Conservation (phyloP, 345 rosid species). For the Eucalyptus decipiens region DNA sequence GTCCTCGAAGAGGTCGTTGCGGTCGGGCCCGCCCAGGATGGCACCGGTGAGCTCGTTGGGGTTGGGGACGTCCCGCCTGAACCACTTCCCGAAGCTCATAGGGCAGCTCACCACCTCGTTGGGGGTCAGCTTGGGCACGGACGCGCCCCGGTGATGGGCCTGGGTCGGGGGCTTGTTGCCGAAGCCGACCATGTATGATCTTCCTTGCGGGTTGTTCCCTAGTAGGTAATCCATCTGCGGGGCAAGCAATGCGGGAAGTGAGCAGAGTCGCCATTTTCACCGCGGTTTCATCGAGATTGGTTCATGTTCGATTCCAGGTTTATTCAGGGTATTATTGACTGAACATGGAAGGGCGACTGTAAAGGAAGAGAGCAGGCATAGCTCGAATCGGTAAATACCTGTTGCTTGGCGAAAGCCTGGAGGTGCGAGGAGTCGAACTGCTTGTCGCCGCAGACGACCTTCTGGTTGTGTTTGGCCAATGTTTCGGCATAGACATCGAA, state of each 20-base stretch:
- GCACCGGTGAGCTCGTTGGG: slow-evolving; percentile 82
- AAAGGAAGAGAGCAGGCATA: not conserved
- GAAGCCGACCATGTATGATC: slow-evolving; percentile 90
- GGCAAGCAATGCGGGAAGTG: not conserved
- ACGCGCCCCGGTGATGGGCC: slow-evolving; percentile 86
- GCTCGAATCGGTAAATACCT: slow-evolving; percentile 15
- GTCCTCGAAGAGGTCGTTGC: slow-evolving; percentile 50
- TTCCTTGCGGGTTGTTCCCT: slow-evolving; percentile 62
- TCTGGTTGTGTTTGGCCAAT: slow-evolving; percentile 27
- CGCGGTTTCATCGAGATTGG: not conserved
- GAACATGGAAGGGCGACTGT: not conserved
- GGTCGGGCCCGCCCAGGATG: slow-evolving; percentile 85
- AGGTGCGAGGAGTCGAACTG: slow-evolving; percentile 34
- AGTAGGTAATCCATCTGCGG: slow-evolving; percentile 74
- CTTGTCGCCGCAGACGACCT: slow-evolving; percentile 35
- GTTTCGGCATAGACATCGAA: slow-evolving; percentile 42
- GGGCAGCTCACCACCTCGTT: slow-evolving; percentile 23
- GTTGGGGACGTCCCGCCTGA: slow-evolving; percentile 36
- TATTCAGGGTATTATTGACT: not conserved
- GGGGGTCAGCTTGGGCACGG: slow-evolving; percentile 22
- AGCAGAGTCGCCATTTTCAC: not conserved
- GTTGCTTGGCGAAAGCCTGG: slow-evolving; percentile 52
- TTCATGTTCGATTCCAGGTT: not conserved
- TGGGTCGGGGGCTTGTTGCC: slow-evolving; percentile 70
- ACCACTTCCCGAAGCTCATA: slow-evolving; percentile 55